Conservation (phyloP, 2,329 filamentous ascomycete genomes). For the Phaeosphaeria sp. region DNA sequence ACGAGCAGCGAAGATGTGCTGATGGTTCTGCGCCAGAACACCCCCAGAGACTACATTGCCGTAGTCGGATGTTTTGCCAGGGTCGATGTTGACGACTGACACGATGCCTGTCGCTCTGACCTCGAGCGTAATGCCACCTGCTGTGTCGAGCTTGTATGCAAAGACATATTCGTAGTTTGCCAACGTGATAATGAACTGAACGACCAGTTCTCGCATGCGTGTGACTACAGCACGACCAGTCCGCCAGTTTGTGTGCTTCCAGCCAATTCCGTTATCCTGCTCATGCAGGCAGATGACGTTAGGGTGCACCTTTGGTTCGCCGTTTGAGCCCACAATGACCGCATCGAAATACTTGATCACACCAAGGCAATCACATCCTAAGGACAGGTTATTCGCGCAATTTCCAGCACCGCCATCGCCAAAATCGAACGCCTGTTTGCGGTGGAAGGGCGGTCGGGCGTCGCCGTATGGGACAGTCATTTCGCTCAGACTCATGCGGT, state of each 20-base stretch:
- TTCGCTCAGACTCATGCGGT: slow-evolving; percentile 71
- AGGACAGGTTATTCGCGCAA: slow-evolving; percentile 70
- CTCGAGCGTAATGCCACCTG: slow-evolving; percentile 67
- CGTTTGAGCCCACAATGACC: slow-evolving; percentile 61
- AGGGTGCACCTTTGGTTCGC: slow-evolving; percentile 59
- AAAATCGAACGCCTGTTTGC: slow-evolving; percentile 76
- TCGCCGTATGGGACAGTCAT: slow-evolving; percentile 74
- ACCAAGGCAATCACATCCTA: slow-evolving; percentile 74
- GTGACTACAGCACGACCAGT: slow-evolving; percentile 68
- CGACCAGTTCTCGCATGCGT: slow-evolving; percentile 67
- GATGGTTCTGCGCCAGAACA: slow-evolving; percentile 72
- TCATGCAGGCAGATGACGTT: slow-evolving; percentile 75
- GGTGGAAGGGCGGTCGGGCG: slow-evolving; percentile 67
- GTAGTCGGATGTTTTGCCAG: slow-evolving; percentile 60
- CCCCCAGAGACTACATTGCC: slow-evolving; percentile 71
- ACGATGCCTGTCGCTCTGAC: slow-evolving; percentile 72
- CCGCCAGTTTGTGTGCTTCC: slow-evolving; percentile 69
- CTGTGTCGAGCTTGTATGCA: slow-evolving; percentile 69
- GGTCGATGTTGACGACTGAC: slow-evolving; percentile 66
- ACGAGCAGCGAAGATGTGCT: slow-evolving; percentile 67
- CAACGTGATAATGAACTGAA: slow-evolving; percentile 73
- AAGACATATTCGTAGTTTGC: slow-evolving; percentile 77
- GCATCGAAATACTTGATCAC: slow-evolving; percentile 71
- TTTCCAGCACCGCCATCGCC: slow-evolving; percentile 73
- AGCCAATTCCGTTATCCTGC: slow-evolving; percentile 70